phyloP scores from a whole-genome alignment of 805 yeast genomes.

The Saturnispora serradocipensis region DNA sequence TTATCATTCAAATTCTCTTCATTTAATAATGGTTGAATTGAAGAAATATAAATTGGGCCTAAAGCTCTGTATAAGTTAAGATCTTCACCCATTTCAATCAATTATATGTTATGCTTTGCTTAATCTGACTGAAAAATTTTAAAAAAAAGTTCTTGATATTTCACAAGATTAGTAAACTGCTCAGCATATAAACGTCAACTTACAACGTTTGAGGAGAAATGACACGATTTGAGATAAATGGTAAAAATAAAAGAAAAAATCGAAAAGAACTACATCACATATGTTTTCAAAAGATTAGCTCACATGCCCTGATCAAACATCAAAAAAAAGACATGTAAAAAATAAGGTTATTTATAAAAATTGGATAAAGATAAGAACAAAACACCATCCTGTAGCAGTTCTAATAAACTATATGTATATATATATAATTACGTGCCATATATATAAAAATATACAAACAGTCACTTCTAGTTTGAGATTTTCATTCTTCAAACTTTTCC shows the following conservation, averaged over 20 bases:
- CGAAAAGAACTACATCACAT: too few species aligned
- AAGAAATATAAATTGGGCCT: slow-evolving; percentile 74
- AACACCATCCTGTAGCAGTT: background rate
- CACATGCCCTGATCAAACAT: too few species aligned
- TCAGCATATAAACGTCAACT: background rate
- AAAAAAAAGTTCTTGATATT: background rate
- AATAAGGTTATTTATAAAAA: too few species aligned
- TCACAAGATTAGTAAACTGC: background rate
- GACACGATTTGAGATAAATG: too few species aligned
- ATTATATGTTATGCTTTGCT: background rate
- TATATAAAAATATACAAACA: background rate
- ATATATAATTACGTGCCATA: background rate
- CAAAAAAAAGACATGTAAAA: too few species aligned
- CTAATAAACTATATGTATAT: background rate
- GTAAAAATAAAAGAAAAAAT: too few species aligned
- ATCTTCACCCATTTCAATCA: slow-evolving; percentile 9
- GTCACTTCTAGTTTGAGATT: background rate
- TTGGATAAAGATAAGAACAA: background rate
- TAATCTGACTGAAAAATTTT: background rate
- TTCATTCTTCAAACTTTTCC: background rate
- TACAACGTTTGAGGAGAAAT: background rate
- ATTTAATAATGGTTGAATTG: slow-evolving; percentile 54
- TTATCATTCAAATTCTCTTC: slow-evolving; percentile 41
- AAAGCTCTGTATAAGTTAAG: slow-evolving; percentile 42
- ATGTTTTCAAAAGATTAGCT: too few species aligned